phyloP scores from a whole-genome alignment of 108 stramenopile genomes.

The Aurantiochytrium sp. region DNA sequence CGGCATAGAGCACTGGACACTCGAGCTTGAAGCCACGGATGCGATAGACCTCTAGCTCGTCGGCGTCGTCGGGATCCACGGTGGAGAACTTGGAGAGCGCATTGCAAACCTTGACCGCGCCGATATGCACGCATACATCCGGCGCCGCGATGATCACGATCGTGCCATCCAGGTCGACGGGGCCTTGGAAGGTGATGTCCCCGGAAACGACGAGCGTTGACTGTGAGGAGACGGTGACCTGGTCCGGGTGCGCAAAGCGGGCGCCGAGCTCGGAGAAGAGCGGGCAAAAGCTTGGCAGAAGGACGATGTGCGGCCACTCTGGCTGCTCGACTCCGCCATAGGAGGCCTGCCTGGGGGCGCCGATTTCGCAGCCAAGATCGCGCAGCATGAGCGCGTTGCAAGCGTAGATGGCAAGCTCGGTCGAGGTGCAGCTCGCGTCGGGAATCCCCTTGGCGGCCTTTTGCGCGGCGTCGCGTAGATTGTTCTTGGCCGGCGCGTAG shows the following conservation, averaged over 20 bases:
- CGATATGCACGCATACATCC: not conserved
- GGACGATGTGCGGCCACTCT: conserved; percentile 69
- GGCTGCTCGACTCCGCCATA: conserved; percentile 59
- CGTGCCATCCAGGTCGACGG: conserved; percentile 20
- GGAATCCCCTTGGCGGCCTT: conserved; percentile 74
- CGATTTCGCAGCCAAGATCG: conserved; percentile 51
- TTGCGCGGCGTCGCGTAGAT: conserved; percentile 69
- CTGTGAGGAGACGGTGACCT: conserved; percentile 66
- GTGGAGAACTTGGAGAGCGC: not conserved
- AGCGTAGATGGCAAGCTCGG: conserved; percentile 82
- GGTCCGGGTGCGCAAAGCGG: conserved; percentile 63
- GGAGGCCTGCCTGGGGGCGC: conserved; percentile 58
- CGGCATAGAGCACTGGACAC: not conserved
- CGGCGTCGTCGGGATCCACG: not conserved
- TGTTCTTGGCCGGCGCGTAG: conserved; percentile 90
- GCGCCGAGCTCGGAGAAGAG: conserved; percentile 62
- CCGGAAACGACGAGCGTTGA: conserved; percentile 76
- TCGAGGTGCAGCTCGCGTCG: conserved; percentile 79
- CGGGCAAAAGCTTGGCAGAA: conserved; percentile 66
- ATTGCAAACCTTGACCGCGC: not conserved
- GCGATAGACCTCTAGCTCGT: not conserved
- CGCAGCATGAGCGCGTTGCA: conserved; percentile 60
- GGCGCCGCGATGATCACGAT: not conserved
- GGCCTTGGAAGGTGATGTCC: conserved; percentile 47
- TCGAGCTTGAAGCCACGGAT: conserved; percentile 34